Evolutionary conservation across 2,329 filamentous ascomycete genomes (phyloP).

Genomic region (Lecanicillium sp.): DNA sequence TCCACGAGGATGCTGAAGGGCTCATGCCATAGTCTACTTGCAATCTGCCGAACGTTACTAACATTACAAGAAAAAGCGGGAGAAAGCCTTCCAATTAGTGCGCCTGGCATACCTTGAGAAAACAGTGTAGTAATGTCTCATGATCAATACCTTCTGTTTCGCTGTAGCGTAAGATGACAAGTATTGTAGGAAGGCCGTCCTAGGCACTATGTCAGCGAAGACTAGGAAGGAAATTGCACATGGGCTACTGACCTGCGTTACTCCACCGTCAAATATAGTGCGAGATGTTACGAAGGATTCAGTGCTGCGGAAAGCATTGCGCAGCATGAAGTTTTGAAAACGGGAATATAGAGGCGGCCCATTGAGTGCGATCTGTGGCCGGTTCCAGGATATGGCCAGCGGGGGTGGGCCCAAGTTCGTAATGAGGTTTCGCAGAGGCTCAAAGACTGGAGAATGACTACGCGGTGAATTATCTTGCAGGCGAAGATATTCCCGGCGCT

Average conservation of each 20-base stretch:
- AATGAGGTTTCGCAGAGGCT: constrained; percentile 56
- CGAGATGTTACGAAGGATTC: constrained; percentile 59
- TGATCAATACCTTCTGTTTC: constrained; percentile 60
- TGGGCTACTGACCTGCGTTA: constrained; percentile 49
- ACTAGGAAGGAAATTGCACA: too few relatives aligned
- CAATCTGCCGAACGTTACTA: constrained; percentile 41
- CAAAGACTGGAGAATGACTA: constrained; percentile 50
- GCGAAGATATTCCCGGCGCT: constrained; percentile 50
- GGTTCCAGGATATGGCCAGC: constrained; percentile 63
- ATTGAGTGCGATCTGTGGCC: constrained; percentile 59
- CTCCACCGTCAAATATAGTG: constrained; percentile 64
- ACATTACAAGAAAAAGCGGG: too few relatives aligned
- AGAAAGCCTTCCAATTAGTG: too few relatives aligned
- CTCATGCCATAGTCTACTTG: constrained; percentile 63
- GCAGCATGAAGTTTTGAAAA: constrained; percentile 68
- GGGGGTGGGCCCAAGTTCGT: constrained; percentile 62
- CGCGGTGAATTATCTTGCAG: constrained; percentile 48
- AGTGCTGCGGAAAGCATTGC: constrained; percentile 58
- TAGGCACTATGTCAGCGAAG: constrained; percentile 23
- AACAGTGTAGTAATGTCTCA: constrained; percentile 61
- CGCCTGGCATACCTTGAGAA: constrained; percentile 52
- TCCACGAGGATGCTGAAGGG: constrained; percentile 63
- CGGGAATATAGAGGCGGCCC: constrained; percentile 58
- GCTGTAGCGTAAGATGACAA: constrained; percentile 61
- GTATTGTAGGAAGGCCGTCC: constrained; percentile 64